Evolutionary conservation across 805 yeast species (phyloP), one percentile per base, ranked within the genome.

Genomic region (Hanseniaspora occidentalis): DNA sequence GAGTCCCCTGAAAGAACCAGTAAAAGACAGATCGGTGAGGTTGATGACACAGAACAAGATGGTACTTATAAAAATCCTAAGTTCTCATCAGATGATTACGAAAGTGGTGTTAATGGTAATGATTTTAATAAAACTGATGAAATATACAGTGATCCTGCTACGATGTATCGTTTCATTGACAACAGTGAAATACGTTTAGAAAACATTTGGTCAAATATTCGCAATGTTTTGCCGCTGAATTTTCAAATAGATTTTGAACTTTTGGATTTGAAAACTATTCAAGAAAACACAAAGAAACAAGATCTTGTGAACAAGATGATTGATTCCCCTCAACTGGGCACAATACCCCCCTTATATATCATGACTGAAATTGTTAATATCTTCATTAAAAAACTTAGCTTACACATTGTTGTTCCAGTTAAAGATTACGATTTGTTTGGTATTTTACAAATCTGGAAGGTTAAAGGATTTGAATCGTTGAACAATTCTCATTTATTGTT

Each of bases 381-480:
- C 13, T 38, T 38, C 6, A 18, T 38, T 10, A 31, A 35, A 6
- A 2, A 14, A n/a, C 17, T 16, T 8, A 38, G 29, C 13, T 17
- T 23, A 2, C 31, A 34, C 16, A 18, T 42, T 9, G n/a, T 42
- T 5, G 16, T 42, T 4, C 44, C 44, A 4, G 18, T 42, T 9
- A 41, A 42, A 16, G 21, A 16, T 4, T 42, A 36, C 20, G 44
- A 42, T 36, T 13, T 42, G 2, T 3, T 38, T 6, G 44, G 44
- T 10, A 42, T 42, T 11, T 20, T 42, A 9, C 22, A 38, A 7
- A 42, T 38, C 20, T 42, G 44, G 44, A 42, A 42, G 16, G 13
- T 19, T 7, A 41, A 42, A 18, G 41, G 41, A 1, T 42, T 37
- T 9, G 25, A 38, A 11, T 34, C 39, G 13, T 24, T 42, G 18